These are phyloP conservation scores for Gentiana straminea DNA, from an alignment of 257 asterid species.

Conservation along the genomic window DNA sequence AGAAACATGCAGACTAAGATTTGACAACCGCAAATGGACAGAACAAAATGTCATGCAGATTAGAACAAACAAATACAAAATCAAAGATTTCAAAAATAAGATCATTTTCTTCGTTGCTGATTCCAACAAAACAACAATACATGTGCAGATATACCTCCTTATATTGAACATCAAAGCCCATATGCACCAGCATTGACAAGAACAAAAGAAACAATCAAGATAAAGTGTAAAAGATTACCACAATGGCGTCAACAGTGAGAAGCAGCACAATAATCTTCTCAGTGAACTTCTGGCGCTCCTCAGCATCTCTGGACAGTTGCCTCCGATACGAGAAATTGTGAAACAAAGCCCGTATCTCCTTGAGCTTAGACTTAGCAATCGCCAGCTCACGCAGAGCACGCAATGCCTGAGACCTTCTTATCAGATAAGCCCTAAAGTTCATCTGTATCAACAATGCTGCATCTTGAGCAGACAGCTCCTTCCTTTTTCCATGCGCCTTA, in stretches of 20 bases:
- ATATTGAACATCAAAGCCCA: background rate
- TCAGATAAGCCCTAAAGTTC: slow-evolving; percentile 63
- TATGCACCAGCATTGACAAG: background rate
- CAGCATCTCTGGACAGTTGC: slow-evolving; percentile 53
- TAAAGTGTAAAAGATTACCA: slow-evolving; percentile 28
- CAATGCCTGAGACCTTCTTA: slow-evolving; percentile 68
- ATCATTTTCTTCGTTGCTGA: too few species aligned
- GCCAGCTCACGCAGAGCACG: slow-evolving; percentile 89
- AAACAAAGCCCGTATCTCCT: slow-evolving; percentile 75
- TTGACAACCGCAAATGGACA: too few species aligned
- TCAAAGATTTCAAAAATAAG: too few species aligned
- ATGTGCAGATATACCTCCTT: background rate
- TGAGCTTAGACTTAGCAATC: slow-evolving; percentile 74
- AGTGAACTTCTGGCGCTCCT: slow-evolving; percentile 77
- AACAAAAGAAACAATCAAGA: too few species aligned
- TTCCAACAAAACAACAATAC: too few species aligned
- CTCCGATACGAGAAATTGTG: slow-evolving; percentile 85
- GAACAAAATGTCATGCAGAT: too few species aligned
- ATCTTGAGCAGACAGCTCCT: slow-evolving; percentile 52
- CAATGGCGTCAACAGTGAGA: slow-evolving; percentile 86
- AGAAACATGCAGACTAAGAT: too few species aligned
- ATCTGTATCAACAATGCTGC: slow-evolving; percentile 64
- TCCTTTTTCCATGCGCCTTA: slow-evolving; percentile 59
- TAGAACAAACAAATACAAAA: too few species aligned
- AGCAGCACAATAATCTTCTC: slow-evolving; percentile 84